Conservation (phyloP, 1,284 basidiomycete genomes). For the Ganoderma sp. region DNA sequence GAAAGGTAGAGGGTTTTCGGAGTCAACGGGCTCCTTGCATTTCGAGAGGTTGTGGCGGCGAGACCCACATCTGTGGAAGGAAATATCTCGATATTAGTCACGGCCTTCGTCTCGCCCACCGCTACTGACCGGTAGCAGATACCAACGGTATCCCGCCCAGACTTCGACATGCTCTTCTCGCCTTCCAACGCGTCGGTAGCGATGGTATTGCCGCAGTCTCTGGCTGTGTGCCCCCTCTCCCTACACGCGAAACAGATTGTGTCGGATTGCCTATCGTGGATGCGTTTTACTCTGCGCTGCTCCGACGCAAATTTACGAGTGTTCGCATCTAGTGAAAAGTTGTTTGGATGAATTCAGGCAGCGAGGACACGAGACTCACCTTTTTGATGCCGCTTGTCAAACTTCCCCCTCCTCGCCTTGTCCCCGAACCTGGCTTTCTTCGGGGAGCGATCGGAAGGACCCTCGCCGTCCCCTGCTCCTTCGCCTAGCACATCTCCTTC, state of each 20-base stretch:
- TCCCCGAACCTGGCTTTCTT: conserved; percentile 34
- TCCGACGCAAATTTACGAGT: conserved; percentile 52
- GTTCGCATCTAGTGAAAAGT: conserved; percentile 26
- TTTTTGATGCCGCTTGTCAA: conserved; percentile 32
- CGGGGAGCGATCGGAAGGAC: conserved; percentile 34
- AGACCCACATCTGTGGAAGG: conserved; percentile 76
- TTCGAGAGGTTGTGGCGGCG: conserved; percentile 77
- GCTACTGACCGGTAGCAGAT: conserved; percentile 84
- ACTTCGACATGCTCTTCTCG: conserved; percentile 35
- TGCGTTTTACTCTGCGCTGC: conserved; percentile 69
- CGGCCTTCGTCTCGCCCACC: too few relatives aligned
- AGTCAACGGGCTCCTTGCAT: conserved; percentile 73
- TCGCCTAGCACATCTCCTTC: conserved; percentile 36
- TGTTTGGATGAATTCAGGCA: background rate
- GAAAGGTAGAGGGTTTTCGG: conserved; percentile 78
- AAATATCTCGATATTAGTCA: background rate
- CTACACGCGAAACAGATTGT: conserved; percentile 91
- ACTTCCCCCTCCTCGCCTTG: conserved; percentile 41
- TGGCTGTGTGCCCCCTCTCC: conserved; percentile 83
- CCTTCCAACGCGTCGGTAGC: conserved; percentile 41
- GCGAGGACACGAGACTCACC: conserved; percentile 12
- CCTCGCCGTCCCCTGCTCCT: conserved; percentile 20
- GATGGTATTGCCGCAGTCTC: conserved; percentile 74
- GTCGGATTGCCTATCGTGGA: conserved; percentile 59
- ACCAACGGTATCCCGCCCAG: conserved; percentile 54